phyloP scores from a whole-genome alignment of 192 early-diverging fungal species.

The Linnemannia schmuckeri region DNA sequence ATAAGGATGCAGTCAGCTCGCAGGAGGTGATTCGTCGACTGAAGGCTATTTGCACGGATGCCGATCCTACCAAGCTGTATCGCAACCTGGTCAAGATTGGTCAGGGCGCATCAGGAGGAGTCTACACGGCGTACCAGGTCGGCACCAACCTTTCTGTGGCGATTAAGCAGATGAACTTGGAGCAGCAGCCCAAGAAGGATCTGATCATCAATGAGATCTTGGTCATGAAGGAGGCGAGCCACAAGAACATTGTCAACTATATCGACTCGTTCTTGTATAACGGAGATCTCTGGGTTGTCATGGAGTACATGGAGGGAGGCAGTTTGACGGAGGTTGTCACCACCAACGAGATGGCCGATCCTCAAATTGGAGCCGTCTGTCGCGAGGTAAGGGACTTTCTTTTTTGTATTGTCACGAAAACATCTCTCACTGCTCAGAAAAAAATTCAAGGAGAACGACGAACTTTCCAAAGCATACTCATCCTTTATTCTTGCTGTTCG shows the following conservation, averaged over 20 bases:
- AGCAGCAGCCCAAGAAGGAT: conserved; percentile 97
- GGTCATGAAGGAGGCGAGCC: conserved; percentile 85
- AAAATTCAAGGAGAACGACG: conserved; percentile 7
- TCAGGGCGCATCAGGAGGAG: conserved; percentile 93
- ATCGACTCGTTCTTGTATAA: conserved; percentile 83
- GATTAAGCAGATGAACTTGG: conserved; percentile 97
- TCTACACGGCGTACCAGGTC: conserved; percentile 86
- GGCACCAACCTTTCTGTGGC: conserved; percentile 82
- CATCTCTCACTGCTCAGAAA: not conserved
- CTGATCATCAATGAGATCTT: conserved; percentile 95
- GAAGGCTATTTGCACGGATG: conserved; percentile 86
- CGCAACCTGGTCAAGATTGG: conserved; percentile 91
- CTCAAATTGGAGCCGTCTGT: conserved; percentile 89
- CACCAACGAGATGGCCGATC: conserved; percentile 81
- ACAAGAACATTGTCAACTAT: conserved; percentile 88
- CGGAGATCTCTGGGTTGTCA: conserved; percentile 90
- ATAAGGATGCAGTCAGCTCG: conserved; percentile 62
- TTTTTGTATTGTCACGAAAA: not conserved
- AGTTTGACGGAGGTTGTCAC: conserved; percentile 89
- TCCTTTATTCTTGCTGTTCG: not conserved
- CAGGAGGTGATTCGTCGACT: conserved; percentile 89
- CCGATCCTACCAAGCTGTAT: conserved; percentile 89
- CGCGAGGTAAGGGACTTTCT: conserved; percentile 61
- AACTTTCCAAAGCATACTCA: not conserved
- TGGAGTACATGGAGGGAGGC: conserved; percentile 95